These are phyloP conservation scores for Amphicarpaea edgeworthii DNA, from an alignment of 306 rosid genomes.

Conservation along the genomic window DNA sequence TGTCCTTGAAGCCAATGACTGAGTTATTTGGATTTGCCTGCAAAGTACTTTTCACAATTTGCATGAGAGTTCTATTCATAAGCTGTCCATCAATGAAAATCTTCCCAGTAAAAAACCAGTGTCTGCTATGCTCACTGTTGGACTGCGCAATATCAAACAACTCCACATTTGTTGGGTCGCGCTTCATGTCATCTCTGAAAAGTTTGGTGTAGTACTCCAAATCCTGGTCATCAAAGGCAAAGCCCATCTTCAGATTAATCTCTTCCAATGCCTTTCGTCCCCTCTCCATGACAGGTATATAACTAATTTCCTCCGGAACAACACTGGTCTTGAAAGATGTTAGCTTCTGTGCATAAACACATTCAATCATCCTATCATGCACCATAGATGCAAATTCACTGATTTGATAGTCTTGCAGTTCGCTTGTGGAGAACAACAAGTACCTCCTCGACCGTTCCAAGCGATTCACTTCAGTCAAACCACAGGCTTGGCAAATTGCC, in stretches of 20 bases:
- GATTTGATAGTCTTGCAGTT: slow-evolving; percentile 62
- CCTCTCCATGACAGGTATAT: slow-evolving; percentile 78
- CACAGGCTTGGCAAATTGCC: slow-evolving; percentile 62
- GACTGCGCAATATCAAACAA: slow-evolving; percentile 94
- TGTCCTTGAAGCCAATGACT: slow-evolving; percentile 91
- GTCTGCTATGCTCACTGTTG: slow-evolving; percentile 92
- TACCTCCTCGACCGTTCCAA: slow-evolving; percentile 69
- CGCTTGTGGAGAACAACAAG: slow-evolving; percentile 60
- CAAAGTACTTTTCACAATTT: slow-evolving; percentile 90
- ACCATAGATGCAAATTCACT: slow-evolving; percentile 75
- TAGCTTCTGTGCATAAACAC: slow-evolving; percentile 70
- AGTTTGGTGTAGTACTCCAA: slow-evolving; percentile 79
- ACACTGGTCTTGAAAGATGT: slow-evolving; percentile 69
- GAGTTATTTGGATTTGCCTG: slow-evolving; percentile 82
- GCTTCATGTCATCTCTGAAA: slow-evolving; percentile 77
- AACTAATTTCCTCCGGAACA: slow-evolving; percentile 68
- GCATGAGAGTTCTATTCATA: slow-evolving; percentile 83
- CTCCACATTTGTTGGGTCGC: slow-evolving; percentile 87
- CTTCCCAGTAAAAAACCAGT: slow-evolving; percentile 91
- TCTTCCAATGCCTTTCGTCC: slow-evolving; percentile 88
- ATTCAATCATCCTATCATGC: slow-evolving; percentile 94
- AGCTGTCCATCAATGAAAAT: slow-evolving; percentile 74
- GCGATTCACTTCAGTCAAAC: slow-evolving; percentile 80
- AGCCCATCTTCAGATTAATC: slow-evolving; percentile 83
- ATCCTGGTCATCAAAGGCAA: slow-evolving; percentile 95